A percentile compares a stretch with the other conserved stretches of the same genome.
phyloP scores from a whole-genome alignment of 257 asterid species.

The Scutellaria baicalensis region DNA sequence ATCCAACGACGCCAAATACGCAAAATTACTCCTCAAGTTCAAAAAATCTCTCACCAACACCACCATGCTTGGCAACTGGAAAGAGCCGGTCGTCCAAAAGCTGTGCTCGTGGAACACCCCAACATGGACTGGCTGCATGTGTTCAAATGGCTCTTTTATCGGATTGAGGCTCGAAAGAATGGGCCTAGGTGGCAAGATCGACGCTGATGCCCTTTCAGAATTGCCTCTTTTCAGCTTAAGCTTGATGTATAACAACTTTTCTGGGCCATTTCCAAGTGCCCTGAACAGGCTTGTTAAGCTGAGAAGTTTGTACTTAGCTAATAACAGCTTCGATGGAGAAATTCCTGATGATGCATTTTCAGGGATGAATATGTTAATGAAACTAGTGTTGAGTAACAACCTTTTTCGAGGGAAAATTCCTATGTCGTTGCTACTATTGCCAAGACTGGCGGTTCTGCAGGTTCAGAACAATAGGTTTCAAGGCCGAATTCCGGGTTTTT shows the following conservation, averaged over 20 bases:
- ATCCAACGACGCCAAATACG: conserved; percentile 11
- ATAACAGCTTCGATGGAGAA: conserved; percentile 50
- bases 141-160: conserved; percentile 16
- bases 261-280: conserved; percentile 38
- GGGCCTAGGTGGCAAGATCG: conserved; percentile 36
- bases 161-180: conserved; percentile 44
- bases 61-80: conserved; percentile 36
- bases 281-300: conserved; percentile 28
- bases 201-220: conserved; percentile 22
- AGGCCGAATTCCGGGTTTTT: conserved; percentile 55
- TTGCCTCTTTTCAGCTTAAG: conserved; percentile 36
- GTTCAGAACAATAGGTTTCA: conserved; percentile 45
- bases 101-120: conserved; percentile 23
- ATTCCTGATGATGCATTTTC: conserved; percentile 37
- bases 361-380: conserved; percentile 40
- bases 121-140: conserved; percentile 36
- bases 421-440: conserved; percentile 34
- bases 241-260: conserved; percentile 39
- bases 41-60: conserved; percentile 36
- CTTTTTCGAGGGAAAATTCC: conserved; percentile 45
- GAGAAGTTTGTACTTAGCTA: conserved; percentile 42
- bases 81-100: not conserved
- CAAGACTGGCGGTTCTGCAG: conserved; percentile 31
- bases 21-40: conserved; percentile 37
- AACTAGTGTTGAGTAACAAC: conserved; percentile 38